Conservation (phyloP, 73 alveolate genomes). For the Vitrella brassicaformis region DNA sequence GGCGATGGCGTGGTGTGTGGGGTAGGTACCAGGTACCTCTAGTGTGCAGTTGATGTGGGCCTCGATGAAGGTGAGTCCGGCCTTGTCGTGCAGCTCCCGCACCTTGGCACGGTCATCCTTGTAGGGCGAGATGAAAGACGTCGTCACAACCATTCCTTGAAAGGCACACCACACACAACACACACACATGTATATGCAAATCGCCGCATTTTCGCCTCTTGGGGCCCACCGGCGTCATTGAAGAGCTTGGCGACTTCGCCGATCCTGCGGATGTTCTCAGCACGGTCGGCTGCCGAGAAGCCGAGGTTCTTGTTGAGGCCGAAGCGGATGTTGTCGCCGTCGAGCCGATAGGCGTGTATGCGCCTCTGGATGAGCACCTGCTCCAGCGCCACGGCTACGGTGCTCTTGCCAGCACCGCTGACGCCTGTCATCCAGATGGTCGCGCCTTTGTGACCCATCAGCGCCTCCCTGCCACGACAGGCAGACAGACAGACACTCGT, state of each 20-base stretch:
- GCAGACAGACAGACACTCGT: too few species aligned
- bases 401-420: neutral
- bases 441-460: neutral
- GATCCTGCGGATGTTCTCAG: constrained; percentile 64
- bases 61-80: too few species aligned
- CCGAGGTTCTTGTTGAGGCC: constrained; percentile 69
- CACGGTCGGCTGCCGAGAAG: constrained; percentile 59
- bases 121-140: constrained; percentile 64
- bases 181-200: too few species aligned
- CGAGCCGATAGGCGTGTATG: constrained; percentile 1
- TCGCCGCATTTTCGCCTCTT: too few species aligned
- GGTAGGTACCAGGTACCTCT: too few species aligned
- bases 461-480: neutral
- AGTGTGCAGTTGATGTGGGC: too few species aligned
- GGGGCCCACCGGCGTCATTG: too few species aligned
- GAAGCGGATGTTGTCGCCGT: constrained; percentile 58
- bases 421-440: neutral
- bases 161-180: too few species aligned
- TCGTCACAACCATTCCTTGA: constrained; percentile 47
- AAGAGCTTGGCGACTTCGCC: constrained; percentile 55
- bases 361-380: neutral
- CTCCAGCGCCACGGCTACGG: neutral
- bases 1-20: too few species aligned
- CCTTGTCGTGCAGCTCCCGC: too few species aligned
- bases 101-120: too few species aligned